Evolutionary conservation across 139 green algal genomes (phyloP).

Genomic region (Chlorella sp.): DNA sequence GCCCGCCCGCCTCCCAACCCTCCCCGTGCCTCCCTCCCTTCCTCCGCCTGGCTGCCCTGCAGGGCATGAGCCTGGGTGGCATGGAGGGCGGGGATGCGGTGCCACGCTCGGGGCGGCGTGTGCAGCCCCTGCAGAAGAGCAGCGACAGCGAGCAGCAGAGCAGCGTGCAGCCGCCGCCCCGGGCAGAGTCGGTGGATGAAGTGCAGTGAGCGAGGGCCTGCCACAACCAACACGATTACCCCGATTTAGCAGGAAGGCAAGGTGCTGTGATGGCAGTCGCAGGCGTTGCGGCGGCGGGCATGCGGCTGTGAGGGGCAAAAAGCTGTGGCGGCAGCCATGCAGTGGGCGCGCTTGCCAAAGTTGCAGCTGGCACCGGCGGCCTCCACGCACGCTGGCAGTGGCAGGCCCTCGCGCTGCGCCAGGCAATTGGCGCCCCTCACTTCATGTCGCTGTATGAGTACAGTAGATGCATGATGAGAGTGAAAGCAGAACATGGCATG

Average conservation of each 20-base stretch:
- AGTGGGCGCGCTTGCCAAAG: no score
- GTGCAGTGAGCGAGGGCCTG: constrained; percentile 23
- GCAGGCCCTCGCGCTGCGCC: no score
- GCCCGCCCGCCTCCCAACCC: background rate
- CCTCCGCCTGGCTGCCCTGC: background rate
- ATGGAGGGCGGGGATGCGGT: no score
- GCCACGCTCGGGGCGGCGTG: background rate
- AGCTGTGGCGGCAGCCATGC: background rate
- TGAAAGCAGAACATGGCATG: no score
- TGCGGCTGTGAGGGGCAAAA: background rate
- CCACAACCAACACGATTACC: no score
- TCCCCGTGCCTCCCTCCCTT: background rate
- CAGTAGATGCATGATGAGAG: no score
- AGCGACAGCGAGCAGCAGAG: constrained; percentile 1
- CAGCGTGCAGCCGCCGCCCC: constrained; percentile 13
- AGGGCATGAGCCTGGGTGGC: background rate
- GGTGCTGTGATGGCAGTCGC: background rate
- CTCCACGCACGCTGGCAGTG: no score
- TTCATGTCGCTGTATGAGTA: no score
- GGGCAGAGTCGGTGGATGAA: constrained; percentile 22
- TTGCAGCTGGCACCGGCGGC: no score
- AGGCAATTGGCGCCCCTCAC: no score
- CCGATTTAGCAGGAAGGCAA: no score
- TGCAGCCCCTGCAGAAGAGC: constrained; percentile 30
- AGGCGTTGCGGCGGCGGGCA: background rate